Evolutionary conservation across 2,329 filamentous ascomycete species (phyloP), one percentile per base, ranked within the genome.

Genomic region (Cladosporium sp.): DNA sequence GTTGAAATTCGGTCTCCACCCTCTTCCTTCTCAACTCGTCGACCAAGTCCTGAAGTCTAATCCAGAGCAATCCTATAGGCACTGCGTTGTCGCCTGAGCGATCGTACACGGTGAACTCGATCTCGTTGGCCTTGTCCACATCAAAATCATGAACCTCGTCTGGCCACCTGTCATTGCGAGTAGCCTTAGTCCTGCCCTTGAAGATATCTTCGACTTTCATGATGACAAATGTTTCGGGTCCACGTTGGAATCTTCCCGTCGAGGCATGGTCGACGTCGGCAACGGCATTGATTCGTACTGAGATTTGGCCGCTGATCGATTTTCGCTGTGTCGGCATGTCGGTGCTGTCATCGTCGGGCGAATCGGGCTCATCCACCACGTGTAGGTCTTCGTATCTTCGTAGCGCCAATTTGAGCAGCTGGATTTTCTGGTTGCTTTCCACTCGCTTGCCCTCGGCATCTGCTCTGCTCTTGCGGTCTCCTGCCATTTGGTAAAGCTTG

Each of bases 51-150:
- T 93, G 95, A 64, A 99, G 92, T 54, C 93, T 82, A 52, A 99
- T 85, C 93, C 93, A 99, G 12, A 97, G 80, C 79, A 99, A 84
- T 51, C 86, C 93, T 63, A 99, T 96, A 36, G 93, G 93, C 45
- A 95, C 84, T 12, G 91, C 85, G 61, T 95, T 88, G 61, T 96
- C 91, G 56, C 85, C 68, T 2, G 90, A 85, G 72, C 95, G 96
- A 69, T 99, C 93, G 70, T 99, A 99, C 9, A 99, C 91, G 0
- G 90, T 97, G 48, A 99, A 82, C 68, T 99, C 93, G 55, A 99
- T 89, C 71, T 99, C 93, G 70, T 99, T 99, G 47, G 93, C 93
- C 74, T 97, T 97, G 72, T 97, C 92, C 51, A 99, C 93, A 57
- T 93, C 89, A 55, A 99, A 85, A 52, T 85, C 90, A 69, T 96